Base-by-base conservation (phyloP, 2,329 filamentous ascomycete species). In the Trichoderma semiorbis region DNA sequence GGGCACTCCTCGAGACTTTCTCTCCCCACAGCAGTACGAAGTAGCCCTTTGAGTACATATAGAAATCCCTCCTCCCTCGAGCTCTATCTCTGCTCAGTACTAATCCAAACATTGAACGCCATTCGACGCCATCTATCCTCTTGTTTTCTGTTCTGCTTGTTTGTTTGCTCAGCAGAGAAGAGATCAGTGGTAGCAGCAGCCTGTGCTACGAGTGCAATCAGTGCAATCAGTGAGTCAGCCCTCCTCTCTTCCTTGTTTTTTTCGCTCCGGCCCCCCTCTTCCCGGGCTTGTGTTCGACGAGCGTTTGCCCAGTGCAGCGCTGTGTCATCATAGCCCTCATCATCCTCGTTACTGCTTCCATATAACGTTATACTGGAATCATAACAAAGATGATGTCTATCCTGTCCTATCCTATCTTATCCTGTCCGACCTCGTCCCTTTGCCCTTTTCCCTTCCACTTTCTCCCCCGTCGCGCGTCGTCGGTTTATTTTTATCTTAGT, bases 1-100 rank as follows among this genome's bases (percentile, higher is more conserved):
- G 21, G 47, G 21, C 47, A 24, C 47, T 53, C 21, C 47, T 11
- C 21, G 12, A n/a, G 43, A 50, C 43, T n/a, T 50, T n/a, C 0
- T 1, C 61, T 58, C 64, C 65, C 65, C 71, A 74, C 73, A 72
- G 73, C 53, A 71, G 73, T 72, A 72, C 75, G 72, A 68, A 72
- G 72, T 55, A 69, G 74, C 74, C 74, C 70, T 72, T 72, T 72
- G 73, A 78, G 74, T 79, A 78, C 69, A 50, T 71, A 72, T 78
- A 79, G 32, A 75, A 75, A 72, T 71, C 72, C 75, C 66, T 76
- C 76, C 77, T 79, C 77, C 32, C 57, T 50, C 70, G 58, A 72
- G 72, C 73, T n/a, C n/a, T n/a, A n/a, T n/a, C n/a, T n/a, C n/a
- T 71, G 72, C 68, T 72, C 70, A 4, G 32, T 34, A n/a, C 39